A percentile compares a stretch with the other conserved stretches of the same genome.
Evolutionary conservation across 345 rosid species (phyloP).

Genomic region (Eucalyptus erythrocorys): DNA sequence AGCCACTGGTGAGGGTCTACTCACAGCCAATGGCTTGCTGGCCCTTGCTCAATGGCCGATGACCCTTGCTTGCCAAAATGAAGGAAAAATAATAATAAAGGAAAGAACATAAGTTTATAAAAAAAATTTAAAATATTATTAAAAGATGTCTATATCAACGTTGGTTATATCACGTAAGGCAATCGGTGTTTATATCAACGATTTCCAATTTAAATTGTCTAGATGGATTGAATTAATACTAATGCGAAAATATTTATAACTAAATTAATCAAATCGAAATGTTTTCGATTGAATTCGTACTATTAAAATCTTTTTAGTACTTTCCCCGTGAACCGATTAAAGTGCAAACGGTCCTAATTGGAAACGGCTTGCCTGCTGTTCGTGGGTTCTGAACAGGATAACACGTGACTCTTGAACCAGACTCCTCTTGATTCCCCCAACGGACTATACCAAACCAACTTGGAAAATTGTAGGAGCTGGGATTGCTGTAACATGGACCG

Average conservation of each 20-base stretch:
- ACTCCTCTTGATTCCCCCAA: not conserved
- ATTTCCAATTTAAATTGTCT: too few species aligned
- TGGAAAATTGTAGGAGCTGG: not conserved
- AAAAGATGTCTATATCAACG: fast-evolving
- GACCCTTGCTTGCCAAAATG: too few species aligned
- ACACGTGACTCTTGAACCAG: not conserved
- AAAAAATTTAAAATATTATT: too few species aligned
- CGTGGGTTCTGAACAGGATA: not conserved
- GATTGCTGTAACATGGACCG: not conserved
- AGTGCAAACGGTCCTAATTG: not conserved
- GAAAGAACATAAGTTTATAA: too few species aligned
- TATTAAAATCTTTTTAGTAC: too few species aligned
- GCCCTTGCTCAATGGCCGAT: too few species aligned
- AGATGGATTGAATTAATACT: fast-evolving
- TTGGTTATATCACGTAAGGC: fast-evolving
- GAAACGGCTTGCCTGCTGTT: not conserved
- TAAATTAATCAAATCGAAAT: fast-evolving
- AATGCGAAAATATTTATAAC: too few species aligned
- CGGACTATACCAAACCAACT: not conserved
- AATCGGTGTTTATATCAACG: fast-evolving
- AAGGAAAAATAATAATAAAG: too few species aligned
- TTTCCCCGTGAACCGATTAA: not conserved
- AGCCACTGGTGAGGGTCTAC: fast-evolving
- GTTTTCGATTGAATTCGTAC: too few species aligned
- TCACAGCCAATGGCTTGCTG: fast-evolving